Percentiles rank a stretch among this genome's conserved stretches.
Conservation (phyloP, 306 rosid species). For the Vicia sativa region DNA sequence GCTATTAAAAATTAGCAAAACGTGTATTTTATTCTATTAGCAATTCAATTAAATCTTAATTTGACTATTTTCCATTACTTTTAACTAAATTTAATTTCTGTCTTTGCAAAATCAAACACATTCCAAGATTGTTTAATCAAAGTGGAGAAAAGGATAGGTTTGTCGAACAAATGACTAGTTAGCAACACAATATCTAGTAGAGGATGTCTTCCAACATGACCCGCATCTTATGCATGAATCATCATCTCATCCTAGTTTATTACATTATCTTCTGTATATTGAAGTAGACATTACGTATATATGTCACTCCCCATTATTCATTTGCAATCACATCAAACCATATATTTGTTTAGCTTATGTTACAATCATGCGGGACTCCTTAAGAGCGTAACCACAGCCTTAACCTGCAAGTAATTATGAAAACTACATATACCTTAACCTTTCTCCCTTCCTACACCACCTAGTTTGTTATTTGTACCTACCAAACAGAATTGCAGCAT, state of each 20-base stretch:
- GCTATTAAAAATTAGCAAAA: too few species aligned
- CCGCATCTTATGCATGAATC: slow-evolving; percentile 1
- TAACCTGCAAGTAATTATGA: slow-evolving; percentile 74
- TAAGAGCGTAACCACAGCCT: slow-evolving; percentile 79
- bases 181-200: background rate
- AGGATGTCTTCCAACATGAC: background rate
- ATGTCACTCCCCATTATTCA: background rate
- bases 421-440: slow-evolving; percentile 87
- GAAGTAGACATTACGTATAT: background rate
- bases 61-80: too few species aligned
- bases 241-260: background rate
- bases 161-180: background rate
- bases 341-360: background rate
- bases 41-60: too few species aligned
- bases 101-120: background rate
- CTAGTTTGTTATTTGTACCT: slow-evolving; percentile 72
- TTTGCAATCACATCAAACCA: background rate
- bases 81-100: too few species aligned
- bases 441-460: slow-evolving; percentile 86
- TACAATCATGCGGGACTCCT: slow-evolving; percentile 81
- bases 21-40: too few species aligned
- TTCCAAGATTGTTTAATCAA: background rate
- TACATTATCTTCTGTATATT: background rate
- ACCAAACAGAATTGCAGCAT: slow-evolving; percentile 91
- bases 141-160: background rate